Base-by-base conservation (phyloP, 1,284 basidiomycete species). In the Sporisorium iseilematis-ciliati region DNA sequence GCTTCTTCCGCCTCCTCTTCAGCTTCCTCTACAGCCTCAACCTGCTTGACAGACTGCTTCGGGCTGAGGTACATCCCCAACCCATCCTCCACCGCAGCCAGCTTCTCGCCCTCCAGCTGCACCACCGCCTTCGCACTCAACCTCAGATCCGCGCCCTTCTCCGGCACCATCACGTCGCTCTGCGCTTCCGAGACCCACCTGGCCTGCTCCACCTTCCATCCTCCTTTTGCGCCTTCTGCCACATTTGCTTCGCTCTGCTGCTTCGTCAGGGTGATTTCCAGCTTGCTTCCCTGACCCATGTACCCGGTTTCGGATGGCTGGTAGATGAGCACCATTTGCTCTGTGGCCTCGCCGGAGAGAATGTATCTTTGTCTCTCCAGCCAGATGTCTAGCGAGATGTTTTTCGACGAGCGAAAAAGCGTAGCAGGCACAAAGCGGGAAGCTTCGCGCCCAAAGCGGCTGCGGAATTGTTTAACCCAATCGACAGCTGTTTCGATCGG, bases 361-460 rank as follows among this genome's bases (percentile, higher is more conserved):
- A 16, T 7, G 7, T 65, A 76, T 18, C 61, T 57, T 12, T 71
- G 63, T 8, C 61, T 16, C 7, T 76, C 68, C 41, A 76, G 65
- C 68, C 68, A 72, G 33, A 66, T 57, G 11, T 63, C 64, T 18
- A 65, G 51, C 63, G 60, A 61, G 21, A 57, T 14, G 29, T 65
- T 65, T 60, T 76, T 76, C 12, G 71, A 65, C 54, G 65, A 49
- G 4, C 68, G 64, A 61, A 76, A 71, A n/a, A 71, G 49, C 0
- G 73, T 71, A 7, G 59, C 43, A 2, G 73, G 73, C 0, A 64
- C 65, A 29, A 76, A 76, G 40, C 68, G 67, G 3, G 64, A 66
- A 7, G 68, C 60, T 35, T 75, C 73, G 18, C 60, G 53, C 7
- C 65, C 65, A 7, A 70, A 70, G 14, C 59, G 55, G 0, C 54